Base-by-base conservation (phyloP, 345 rosid species). In the Jatropha curcas region DNA sequence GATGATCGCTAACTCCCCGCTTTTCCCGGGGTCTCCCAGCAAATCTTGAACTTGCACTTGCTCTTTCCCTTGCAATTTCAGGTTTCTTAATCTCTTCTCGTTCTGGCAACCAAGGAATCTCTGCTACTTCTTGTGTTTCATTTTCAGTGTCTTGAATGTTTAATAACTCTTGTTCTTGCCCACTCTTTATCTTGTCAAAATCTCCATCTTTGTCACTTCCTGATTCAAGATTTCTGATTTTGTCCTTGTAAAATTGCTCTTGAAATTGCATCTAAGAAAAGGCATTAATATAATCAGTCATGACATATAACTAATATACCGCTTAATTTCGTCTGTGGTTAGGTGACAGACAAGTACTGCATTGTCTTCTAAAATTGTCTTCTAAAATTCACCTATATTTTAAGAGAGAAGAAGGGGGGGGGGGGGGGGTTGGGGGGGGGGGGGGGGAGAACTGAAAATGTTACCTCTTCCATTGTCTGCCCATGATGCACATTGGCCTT, bases 391-490 rank as follows among this genome's bases (percentile, higher is more conserved):
- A 41, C 7, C 7, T 41, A 41, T 41, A 9, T 7, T 13, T 41
- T 41, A 9, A 41, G 11, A 13, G 11, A 41, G 11, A 37, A 37
- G 8, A 37, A 37, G 8, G 8, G 8, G 8, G 1, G 11, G 11
- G 4, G 1, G 20, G 1, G 31, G 13, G 16, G 13, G 6, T 19
- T 33, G 7, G 27, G 3, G 14, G 30, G 2, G 5, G 12, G 25
- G 4, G 7, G 7, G 3, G 65, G 31, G 14, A 61, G 1, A 34
- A 31, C 8, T 7, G 11, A 2, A 25, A 43, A 61, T 61, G 22
- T 34, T 79, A 93, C 98, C 93, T 86, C 97, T 79, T 87, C 91
- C 76, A 79, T 82, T 81, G 81, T 75, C 77, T 88, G 86, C 56
- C 90, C 90, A 46, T 86, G 89, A 43, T 88, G 91, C 83, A 80